Conservation (phyloP, 1,284 basidiomycete species). For the Cryptococcus hybrid region DNA sequence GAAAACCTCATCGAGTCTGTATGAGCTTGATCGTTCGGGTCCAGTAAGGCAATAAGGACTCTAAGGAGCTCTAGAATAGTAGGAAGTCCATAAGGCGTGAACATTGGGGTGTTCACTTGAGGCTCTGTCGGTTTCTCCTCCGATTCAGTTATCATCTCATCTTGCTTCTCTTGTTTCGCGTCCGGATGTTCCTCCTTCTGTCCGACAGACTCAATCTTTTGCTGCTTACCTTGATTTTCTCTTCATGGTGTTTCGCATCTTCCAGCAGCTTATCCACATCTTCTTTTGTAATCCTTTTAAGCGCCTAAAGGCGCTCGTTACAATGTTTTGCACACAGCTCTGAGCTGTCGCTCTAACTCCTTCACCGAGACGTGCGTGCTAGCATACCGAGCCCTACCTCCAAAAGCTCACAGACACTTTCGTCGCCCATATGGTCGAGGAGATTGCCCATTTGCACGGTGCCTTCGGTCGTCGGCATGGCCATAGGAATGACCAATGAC, state of each 20-base stretch:
- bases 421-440: slow-evolving; percentile 68
- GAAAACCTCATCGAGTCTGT: slow-evolving; percentile 94
- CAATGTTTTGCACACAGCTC: slow-evolving; percentile 84
- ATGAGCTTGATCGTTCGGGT: slow-evolving; percentile 91
- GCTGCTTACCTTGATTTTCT: not conserved
- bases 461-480: slow-evolving; percentile 6
- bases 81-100: slow-evolving; percentile 73
- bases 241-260: slow-evolving; percentile 22
- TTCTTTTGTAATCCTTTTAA: slow-evolving; percentile 59
- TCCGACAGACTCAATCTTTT: not conserved
- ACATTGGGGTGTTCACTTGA: slow-evolving; percentile 17
- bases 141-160: not conserved
- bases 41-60: slow-evolving; percentile 90
- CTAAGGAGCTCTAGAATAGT: slow-evolving; percentile 91
- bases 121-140: not conserved
- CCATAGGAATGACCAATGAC: slow-evolving; percentile 64
- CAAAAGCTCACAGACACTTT: slow-evolving; percentile 96
- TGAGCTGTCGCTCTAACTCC: slow-evolving; percentile 79
- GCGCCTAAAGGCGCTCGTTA: slow-evolving; percentile 74
- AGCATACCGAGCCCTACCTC: slow-evolving; percentile 97
- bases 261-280: slow-evolving; percentile 41
- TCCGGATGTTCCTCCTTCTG: not conserved
- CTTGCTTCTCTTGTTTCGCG: slow-evolving; percentile 17
- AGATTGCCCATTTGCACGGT: slow-evolving; percentile 53
- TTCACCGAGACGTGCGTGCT: slow-evolving; percentile 89